Conservation (phyloP, 2,329 filamentous ascomycete genomes). For the Lojkania enalia region DNA sequence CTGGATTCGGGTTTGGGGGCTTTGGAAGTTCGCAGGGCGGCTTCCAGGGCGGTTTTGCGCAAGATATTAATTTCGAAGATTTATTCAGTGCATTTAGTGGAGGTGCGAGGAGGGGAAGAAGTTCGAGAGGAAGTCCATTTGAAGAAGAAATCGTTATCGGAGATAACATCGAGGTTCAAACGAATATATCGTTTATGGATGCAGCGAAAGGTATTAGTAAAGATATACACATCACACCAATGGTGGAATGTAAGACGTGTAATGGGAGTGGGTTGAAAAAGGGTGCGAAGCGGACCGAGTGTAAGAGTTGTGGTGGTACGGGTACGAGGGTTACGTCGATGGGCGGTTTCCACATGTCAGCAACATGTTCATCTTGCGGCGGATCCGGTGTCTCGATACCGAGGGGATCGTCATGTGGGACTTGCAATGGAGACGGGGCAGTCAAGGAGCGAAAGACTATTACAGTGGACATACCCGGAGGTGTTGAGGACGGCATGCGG, state of each 20-base stretch:
- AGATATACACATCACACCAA: constrained; percentile 82
- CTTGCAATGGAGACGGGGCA: constrained; percentile 82
- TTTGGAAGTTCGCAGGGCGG: constrained; percentile 58
- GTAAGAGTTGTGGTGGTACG: constrained; percentile 80
- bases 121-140: constrained; percentile 64
- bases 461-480: constrained; percentile 87
- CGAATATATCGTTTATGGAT: constrained; percentile 93
- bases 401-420: constrained; percentile 76
- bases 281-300: constrained; percentile 72
- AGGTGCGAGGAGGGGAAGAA: constrained; percentile 52
- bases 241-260: constrained; percentile 81
- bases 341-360: constrained; percentile 95
- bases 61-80: constrained; percentile 94
- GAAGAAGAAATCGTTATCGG: constrained; percentile 84
- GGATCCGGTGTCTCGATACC: constrained; percentile 78
- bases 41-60: constrained; percentile 75
- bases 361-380: constrained; percentile 79
- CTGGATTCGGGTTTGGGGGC: constrained; percentile 53
- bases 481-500: constrained; percentile 96
- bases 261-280: constrained; percentile 81
- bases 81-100: constrained; percentile 85
- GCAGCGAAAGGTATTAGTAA: constrained; percentile 89
- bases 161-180: constrained; percentile 93
- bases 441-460: constrained; percentile 81
- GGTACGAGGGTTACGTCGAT: constrained; percentile 87